Conservation (phyloP, 352 stramenopile genomes). For the Halophytophthora batemanensis region DNA sequence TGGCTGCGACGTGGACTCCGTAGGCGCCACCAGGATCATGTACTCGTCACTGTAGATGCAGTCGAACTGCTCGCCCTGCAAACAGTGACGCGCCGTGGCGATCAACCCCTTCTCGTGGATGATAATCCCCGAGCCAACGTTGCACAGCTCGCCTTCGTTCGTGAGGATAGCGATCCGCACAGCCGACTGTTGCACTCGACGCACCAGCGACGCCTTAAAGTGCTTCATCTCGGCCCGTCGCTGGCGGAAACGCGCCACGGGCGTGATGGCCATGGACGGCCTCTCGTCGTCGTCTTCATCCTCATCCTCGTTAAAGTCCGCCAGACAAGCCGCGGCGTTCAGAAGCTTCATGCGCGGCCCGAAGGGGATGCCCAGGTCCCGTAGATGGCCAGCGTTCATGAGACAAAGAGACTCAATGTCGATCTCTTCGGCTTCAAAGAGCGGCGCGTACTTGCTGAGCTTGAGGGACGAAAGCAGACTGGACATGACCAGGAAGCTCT, state of each 20-base stretch:
- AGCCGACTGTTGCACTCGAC: slow-evolving; percentile 81
- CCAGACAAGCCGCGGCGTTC: slow-evolving; percentile 77
- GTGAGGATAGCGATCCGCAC: slow-evolving; percentile 84
- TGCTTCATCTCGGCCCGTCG: slow-evolving; percentile 84
- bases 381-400: slow-evolving; percentile 84
- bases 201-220: slow-evolving; percentile 80
- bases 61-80: slow-evolving; percentile 84
- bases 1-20: slow-evolving; percentile 73
- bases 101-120: slow-evolving; percentile 80
- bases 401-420: slow-evolving; percentile 84
- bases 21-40: slow-evolving; percentile 83
- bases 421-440: slow-evolving; percentile 88
- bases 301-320: slow-evolving; percentile 82
- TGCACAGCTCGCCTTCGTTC: slow-evolving; percentile 81
- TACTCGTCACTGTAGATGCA: slow-evolving; percentile 87
- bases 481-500: slow-evolving; percentile 86
- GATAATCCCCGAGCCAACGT: slow-evolving; percentile 85
- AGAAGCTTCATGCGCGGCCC: slow-evolving; percentile 83
- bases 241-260: slow-evolving; percentile 76
- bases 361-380: slow-evolving; percentile 81
- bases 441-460: slow-evolving; percentile 78
- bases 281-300: slow-evolving; percentile 62
- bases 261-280: slow-evolving; percentile 67
- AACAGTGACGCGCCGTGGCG: slow-evolving; percentile 73
- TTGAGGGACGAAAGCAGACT: slow-evolving; percentile 73